Percentiles rank a stretch among this genome's conserved stretches.
Conservation (phyloP, 495 filamentous ascomycete species). For the Trichoderma asperelloides region DNA sequence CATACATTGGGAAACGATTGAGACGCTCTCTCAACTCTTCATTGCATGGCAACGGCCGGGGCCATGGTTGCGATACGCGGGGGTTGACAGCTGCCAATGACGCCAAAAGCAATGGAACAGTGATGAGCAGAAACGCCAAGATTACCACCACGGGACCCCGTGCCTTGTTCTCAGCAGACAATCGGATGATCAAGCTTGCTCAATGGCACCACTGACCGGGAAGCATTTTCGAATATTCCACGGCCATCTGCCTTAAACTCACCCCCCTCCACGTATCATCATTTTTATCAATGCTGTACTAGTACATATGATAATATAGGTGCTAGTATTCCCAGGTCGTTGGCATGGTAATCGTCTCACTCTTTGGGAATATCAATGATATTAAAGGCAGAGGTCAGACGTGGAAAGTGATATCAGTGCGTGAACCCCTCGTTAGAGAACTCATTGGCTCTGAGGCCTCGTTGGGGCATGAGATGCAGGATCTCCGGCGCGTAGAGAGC, state of each 20-base stretch:
- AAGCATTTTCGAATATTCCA: background rate
- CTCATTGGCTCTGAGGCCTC: background rate
- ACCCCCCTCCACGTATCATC: background rate
- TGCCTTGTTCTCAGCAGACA: background rate
- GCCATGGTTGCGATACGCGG: background rate
- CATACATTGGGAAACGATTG: background rate
- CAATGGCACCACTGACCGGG: background rate
- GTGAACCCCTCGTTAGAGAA: background rate
- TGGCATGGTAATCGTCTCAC: background rate
- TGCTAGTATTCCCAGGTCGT: background rate
- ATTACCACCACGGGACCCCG: background rate
- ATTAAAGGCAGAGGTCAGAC: background rate
- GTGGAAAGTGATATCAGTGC: background rate
- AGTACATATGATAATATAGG: background rate
- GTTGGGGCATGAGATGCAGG: background rate
- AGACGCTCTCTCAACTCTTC: background rate
- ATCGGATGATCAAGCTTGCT: background rate
- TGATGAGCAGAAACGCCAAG: slow-evolving; percentile 1
- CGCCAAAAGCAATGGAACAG: background rate
- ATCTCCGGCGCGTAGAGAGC: slow-evolving; percentile 5
- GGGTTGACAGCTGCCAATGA: background rate
- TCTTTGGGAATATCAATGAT: background rate
- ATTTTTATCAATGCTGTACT: background rate
- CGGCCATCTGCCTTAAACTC: background rate
- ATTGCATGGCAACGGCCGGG: background rate